These are phyloP conservation scores for Cynara cardunculus DNA, from an alignment of 129 eudicot species.

Conservation along the genomic window DNA sequence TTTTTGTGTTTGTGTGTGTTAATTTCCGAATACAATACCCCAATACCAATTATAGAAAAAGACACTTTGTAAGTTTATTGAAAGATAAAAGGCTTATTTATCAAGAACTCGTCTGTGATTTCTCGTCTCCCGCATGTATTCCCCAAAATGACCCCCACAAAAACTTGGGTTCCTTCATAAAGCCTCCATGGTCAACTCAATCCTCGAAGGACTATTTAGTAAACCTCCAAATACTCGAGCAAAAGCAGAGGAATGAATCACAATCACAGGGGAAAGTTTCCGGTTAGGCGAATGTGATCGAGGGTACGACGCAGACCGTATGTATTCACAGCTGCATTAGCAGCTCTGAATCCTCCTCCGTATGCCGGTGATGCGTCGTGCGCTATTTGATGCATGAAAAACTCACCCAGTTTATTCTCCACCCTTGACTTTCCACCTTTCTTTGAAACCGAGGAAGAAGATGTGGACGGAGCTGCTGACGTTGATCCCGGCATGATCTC, in stretches of 20 bases:
- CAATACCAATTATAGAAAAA: constrained; percentile 28
- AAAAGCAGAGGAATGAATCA: constrained; percentile 22
- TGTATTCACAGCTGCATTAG: constrained; percentile 75
- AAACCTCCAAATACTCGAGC: neutral
- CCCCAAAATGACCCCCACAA: constrained; percentile 35
- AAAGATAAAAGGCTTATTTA: constrained; percentile 15
- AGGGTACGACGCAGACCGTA: constrained; percentile 85
- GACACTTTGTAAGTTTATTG: constrained; percentile 27
- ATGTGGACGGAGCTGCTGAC: constrained; percentile 60
- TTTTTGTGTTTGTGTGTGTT: constrained; percentile 19
- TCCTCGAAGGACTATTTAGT: constrained; percentile 20
- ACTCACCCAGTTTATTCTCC: constrained; percentile 80
- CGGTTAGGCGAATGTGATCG: constrained; percentile 77
- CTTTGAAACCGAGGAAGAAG: constrained; percentile 55
- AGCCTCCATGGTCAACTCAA: constrained; percentile 36
- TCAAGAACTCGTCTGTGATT: constrained; percentile 8
- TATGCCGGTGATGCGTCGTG: constrained; percentile 94
- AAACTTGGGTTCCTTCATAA: constrained; percentile 44
- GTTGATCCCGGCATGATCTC: constrained; percentile 70
- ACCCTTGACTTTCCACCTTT: constrained; percentile 78
- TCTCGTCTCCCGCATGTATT: constrained; percentile 4
- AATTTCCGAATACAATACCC: constrained; percentile 26
- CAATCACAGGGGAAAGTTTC: constrained; percentile 61
- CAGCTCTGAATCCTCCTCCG: constrained; percentile 90
- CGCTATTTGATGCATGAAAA: constrained; percentile 89